Evolutionary conservation across 176 grass and related monocot genomes (phyloP).

Genomic region (Oryza brachyantha): DNA sequence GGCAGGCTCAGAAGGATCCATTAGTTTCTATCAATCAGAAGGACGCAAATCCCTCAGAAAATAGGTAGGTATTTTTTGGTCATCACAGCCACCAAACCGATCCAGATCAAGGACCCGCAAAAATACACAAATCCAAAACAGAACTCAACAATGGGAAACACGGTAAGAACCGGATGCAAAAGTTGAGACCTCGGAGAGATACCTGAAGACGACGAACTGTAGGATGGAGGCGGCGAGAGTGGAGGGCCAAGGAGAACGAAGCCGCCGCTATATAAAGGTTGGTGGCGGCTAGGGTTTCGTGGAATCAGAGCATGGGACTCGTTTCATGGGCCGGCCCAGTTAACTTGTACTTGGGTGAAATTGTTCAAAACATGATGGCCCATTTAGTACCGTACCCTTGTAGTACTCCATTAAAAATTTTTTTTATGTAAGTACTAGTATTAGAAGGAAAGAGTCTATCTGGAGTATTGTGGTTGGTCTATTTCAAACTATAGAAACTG

Average conservation of each 20-base stretch:
- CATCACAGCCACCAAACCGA: slow-evolving; percentile 46
- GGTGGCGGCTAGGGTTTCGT: slow-evolving; percentile 29
- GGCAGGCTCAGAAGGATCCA: slow-evolving; percentile 61
- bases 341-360: neutral
- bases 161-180: neutral
- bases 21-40: slow-evolving; percentile 54
- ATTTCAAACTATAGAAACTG: no score
- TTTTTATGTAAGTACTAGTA: no score
- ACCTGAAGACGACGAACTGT: neutral
- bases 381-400: neutral
- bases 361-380: neutral
- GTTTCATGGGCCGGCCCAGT: neutral
- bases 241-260: no score
- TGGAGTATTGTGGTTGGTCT: no score
- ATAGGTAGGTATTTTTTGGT: slow-evolving; percentile 65
- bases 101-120: neutral
- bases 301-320: no score
- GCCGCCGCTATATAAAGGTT: slow-evolving; percentile 20
- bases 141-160: neutral
- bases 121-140: neutral
- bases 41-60: slow-evolving; percentile 46
- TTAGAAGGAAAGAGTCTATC: no score
- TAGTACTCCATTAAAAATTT: no score
- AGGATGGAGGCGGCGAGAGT: neutral
- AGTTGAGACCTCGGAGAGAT: neutral